These are phyloP conservation scores for Pythium insidiosum DNA, from an alignment of 352 stramenopile species.

Conservation along the genomic window DNA sequence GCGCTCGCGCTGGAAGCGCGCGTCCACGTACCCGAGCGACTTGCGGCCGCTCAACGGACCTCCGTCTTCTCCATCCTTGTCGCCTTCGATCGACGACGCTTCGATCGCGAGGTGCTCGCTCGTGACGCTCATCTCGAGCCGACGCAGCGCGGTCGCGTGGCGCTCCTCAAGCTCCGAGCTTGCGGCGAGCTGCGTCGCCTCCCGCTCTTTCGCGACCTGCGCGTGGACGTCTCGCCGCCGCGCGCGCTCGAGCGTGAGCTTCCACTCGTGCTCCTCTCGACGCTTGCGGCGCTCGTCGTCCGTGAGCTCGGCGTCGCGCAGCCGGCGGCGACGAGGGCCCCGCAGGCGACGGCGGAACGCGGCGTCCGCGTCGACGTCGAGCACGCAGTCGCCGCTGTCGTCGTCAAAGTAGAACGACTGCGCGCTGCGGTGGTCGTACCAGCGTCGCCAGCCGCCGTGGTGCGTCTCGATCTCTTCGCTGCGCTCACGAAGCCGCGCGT, in stretches of 20 bases:
- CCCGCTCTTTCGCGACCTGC: constrained; percentile 14
- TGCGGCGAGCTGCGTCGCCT: constrained; percentile 11
- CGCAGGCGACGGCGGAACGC: constrained; percentile 28
- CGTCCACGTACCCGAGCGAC: constrained; percentile 51
- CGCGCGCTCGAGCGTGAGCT: constrained; percentile 36
- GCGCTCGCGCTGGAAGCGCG: constrained; percentile 45
- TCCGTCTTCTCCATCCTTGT: no score
- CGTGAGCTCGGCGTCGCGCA: constrained; percentile 14
- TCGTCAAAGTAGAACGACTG: constrained; percentile 67
- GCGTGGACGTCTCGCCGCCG: constrained; percentile 22
- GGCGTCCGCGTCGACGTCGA: constrained; percentile 34
- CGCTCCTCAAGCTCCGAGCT: constrained; percentile 14
- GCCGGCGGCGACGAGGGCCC: not conserved
- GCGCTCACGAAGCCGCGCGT: constrained; percentile 35
- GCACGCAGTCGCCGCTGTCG: constrained; percentile 48
- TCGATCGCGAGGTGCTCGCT: constrained; percentile 48
- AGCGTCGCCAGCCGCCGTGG: constrained; percentile 34
- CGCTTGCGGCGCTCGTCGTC: constrained; percentile 12
- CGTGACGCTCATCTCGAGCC: constrained; percentile 42
- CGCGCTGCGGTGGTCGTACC: constrained; percentile 41
- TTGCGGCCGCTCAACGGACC: constrained; percentile 19
- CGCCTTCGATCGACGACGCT: no score
- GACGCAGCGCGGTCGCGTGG: constrained; percentile 25
- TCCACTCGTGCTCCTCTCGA: constrained; percentile 63
- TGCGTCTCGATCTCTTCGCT: constrained; percentile 62